Evolutionary conservation across 2,329 filamentous ascomycete species (phyloP).

Genomic region (Colletotrichum shisoi): DNA sequence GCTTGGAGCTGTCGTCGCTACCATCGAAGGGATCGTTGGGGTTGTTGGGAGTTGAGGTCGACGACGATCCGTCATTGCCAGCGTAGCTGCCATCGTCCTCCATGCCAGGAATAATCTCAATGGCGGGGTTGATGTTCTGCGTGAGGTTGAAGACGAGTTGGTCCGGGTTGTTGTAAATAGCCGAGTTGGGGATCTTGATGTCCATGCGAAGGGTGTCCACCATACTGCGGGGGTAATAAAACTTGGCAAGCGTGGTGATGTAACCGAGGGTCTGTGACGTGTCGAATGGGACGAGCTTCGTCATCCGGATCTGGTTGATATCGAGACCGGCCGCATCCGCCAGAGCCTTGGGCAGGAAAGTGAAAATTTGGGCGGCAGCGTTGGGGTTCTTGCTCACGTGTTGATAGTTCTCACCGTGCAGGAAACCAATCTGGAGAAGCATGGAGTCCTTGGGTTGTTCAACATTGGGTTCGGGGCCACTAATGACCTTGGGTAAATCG

Average conservation of each 20-base stretch:
- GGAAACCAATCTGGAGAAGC: constrained; percentile 85
- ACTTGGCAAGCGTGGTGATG: constrained; percentile 75
- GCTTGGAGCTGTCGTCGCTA: constrained; percentile 54
- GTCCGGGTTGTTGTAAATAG: constrained; percentile 75
- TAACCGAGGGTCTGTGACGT: constrained; percentile 74
- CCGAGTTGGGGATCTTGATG: constrained; percentile 74
- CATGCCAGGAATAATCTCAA: constrained; percentile 68
- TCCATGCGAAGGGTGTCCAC: constrained; percentile 73
- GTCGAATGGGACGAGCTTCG: constrained; percentile 78
- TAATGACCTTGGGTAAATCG: constrained; percentile 76
- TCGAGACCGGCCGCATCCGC: constrained; percentile 68
- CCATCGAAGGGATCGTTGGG: constrained; percentile 54
- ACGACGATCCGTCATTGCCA: constrained; percentile 50
- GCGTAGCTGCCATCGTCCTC: constrained; percentile 53
- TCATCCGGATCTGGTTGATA: constrained; percentile 67
- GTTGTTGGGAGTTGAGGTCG: constrained; percentile 49
- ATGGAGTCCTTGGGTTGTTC: constrained; percentile 69
- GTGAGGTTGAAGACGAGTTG: constrained; percentile 76
- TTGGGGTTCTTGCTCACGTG: constrained; percentile 77
- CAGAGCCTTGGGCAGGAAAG: constrained; percentile 76
- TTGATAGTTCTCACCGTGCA: constrained; percentile 79
- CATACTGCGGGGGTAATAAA: constrained; percentile 76
- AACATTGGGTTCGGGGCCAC: constrained; percentile 67
- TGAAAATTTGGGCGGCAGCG: constrained; percentile 85
- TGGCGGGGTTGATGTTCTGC: constrained; percentile 81